Base-by-base conservation (phyloP, 345 rosid genomes). In the Brassica rapa region DNA sequence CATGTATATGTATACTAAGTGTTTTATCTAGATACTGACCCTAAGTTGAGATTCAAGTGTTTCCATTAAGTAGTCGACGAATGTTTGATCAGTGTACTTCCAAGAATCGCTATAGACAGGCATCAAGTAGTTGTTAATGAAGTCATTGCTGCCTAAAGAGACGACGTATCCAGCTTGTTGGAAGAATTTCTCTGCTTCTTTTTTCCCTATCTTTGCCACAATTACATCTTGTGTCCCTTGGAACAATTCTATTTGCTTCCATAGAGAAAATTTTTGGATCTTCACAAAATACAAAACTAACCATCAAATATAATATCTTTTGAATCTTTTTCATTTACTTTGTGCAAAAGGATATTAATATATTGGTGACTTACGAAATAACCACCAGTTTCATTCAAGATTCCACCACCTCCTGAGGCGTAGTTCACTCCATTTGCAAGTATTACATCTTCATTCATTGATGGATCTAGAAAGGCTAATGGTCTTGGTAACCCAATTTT, bases 361-460 rank as follows among this genome's bases (percentile, higher is more conserved):
- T 6, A 56, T 65, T 8, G 39, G 61, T 23, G 67, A 86, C 97
- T 87, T 82, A 94, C 98, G 77, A 95, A 93, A 57, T 82, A 90
- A 66, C 89, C 82, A 39, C 98, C 99, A 14, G 98, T 95, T 78
- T 91, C 88, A 73, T 94, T 94, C 86, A 94, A 83, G 73, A 94
- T 94, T 25, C 99, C 99, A 37, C 93, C 98, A 19, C 98, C 98
- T 14, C 98, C 98, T 4, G 98, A 94, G n/a, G 98, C 98, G 76
- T 83, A 92, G 71, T 94, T 94, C 14, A 89, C 94, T 41, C 98
- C 98, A 75, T 87, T 91, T 70, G 85, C 93, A 73, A 94, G 77
- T 46, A 94, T 87, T 5, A 75, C 76, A 75, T 91, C 93, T 78
- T 86, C 99, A 1, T 88, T 82, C 70, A 95, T 73, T 59, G 98